A percentile compares a stretch with the other conserved stretches of the same genome.
Evolutionary conservation across 768 basidiomycete genomes (phyloP).

Genomic region (Kwoniella pini): DNA sequence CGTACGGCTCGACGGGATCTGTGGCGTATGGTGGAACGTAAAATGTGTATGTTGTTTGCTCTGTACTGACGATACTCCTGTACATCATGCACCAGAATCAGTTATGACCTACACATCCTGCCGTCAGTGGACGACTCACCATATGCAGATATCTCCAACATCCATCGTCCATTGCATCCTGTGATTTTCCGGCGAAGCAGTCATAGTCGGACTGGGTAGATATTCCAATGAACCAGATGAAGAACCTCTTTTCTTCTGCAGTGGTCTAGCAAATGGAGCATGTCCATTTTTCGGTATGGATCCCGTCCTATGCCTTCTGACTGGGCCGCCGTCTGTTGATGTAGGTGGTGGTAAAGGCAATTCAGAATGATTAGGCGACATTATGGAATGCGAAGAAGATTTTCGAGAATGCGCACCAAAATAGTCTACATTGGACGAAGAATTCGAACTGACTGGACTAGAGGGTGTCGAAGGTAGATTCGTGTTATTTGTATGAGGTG

Average conservation of each 20-base stretch:
- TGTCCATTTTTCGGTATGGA: slow-evolving; percentile 16
- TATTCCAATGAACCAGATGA: slow-evolving; percentile 18
- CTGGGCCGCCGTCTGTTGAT: slow-evolving; percentile 40
- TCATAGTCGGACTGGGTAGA: slow-evolving; percentile 10
- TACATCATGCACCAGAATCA: not conserved
- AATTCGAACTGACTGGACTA: slow-evolving; percentile 34
- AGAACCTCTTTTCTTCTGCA: slow-evolving; percentile 30
- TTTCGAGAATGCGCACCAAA: slow-evolving; percentile 38
- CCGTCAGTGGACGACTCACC: slow-evolving; percentile 21
- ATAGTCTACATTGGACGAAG: slow-evolving; percentile 35
- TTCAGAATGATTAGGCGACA: slow-evolving; percentile 28
- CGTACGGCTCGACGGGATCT: slow-evolving; percentile 29
- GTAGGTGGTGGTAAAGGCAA: slow-evolving; percentile 17
- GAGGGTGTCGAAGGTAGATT: slow-evolving; percentile 40
- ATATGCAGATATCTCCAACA: slow-evolving; percentile 42
- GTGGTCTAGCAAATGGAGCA: slow-evolving; percentile 30
- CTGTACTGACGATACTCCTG: slow-evolving; percentile 52
- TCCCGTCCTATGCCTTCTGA: slow-evolving; percentile 34
- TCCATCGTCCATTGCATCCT: slow-evolving; percentile 34
- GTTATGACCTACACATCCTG: not conserved
- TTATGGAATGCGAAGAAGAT: slow-evolving; percentile 32
- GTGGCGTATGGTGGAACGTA: slow-evolving; percentile 38
- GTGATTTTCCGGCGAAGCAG: slow-evolving; percentile 10
- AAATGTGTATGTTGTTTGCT: slow-evolving; percentile 47
- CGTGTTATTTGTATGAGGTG: slow-evolving; percentile 29